Percentiles rank a stretch among this genome's conserved stretches.
Evolutionary conservation across 345 rosid genomes (phyloP).

Genomic region (Aquilaria malaccensis): DNA sequence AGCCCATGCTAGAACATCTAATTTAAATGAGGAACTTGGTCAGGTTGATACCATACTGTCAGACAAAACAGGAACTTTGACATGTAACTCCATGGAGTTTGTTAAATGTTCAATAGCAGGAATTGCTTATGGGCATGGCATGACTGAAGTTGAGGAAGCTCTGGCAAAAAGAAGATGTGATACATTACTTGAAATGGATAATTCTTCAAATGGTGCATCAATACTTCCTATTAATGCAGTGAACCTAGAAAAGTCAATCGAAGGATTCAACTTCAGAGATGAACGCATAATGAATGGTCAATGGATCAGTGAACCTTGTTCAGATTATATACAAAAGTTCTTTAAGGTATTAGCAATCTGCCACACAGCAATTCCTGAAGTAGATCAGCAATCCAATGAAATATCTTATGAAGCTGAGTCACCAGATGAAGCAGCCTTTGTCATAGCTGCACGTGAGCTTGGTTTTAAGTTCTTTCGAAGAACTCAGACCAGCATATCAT

Average conservation of each 20-base stretch:
- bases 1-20: conserved; percentile 82
- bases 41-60: conserved; percentile 78
- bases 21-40: conserved; percentile 94
- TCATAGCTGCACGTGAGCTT: conserved; percentile 69
- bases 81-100: conserved; percentile 96
- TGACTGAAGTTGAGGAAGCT: conserved; percentile 76
- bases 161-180: conserved; percentile 33
- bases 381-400: conserved; percentile 27
- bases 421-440: conserved; percentile 85
- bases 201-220: conserved; percentile 12
- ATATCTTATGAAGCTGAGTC: conserved; percentile 84
- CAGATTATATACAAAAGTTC: conserved; percentile 42
- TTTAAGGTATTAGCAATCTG: conserved; percentile 67
- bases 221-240: conserved; percentile 6
- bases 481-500: conserved; percentile 46
- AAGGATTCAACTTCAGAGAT: conserved; percentile 84
- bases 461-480: conserved; percentile 70
- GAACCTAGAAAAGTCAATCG: conserved; percentile 28
- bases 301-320: conserved; percentile 52
- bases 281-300: conserved; percentile 60
- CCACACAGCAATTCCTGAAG: conserved; percentile 74
- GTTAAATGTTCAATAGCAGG: conserved; percentile 85
- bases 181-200: conserved; percentile 21
- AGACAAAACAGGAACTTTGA: conserved; percentile 93
- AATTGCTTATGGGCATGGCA: conserved; percentile 54